Conservation (phyloP, 768 basidiomycete species). For the Psilocybe subaeruginosa region DNA sequence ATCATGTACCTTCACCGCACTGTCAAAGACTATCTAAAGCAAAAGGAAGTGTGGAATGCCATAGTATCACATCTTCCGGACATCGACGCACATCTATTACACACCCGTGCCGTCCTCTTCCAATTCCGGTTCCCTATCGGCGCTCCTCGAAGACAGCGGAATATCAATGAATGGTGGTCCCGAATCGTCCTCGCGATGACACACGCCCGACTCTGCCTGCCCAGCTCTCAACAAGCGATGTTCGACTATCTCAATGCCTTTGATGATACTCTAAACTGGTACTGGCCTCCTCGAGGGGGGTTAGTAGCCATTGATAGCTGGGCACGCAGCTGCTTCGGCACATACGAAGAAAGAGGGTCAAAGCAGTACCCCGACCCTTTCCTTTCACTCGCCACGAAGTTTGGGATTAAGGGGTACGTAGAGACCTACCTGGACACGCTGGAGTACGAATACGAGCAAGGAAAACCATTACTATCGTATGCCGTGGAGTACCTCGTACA, state of each 20-base stretch:
- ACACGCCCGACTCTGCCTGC: conserved; percentile 3
- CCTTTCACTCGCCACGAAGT: conserved; percentile 13
- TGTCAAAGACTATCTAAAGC: conserved; percentile 11
- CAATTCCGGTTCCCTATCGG: conserved; percentile 4
- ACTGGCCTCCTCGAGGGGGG: conserved; percentile 8
- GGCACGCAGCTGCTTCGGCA: conserved; percentile 14
- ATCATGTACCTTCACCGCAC: conserved; percentile 14
- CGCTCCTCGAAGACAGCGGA: conserved; percentile 7
- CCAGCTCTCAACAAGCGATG: not conserved
- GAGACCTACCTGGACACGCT: conserved; percentile 8
- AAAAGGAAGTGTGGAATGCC: conserved; percentile 2
- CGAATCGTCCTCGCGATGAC: conserved; percentile 12
- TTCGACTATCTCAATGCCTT: conserved; percentile 13
- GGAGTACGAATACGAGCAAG: conserved; percentile 13
- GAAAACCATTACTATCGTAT: conserved; percentile 11
- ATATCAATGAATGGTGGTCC: conserved; percentile 13
- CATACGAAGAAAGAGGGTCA: conserved; percentile 12
- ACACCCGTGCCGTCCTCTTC: not conserved
- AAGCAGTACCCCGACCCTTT: conserved; percentile 11
- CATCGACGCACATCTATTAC: not conserved
- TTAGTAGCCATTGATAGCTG: conserved; percentile 12
- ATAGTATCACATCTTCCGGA: not conserved
- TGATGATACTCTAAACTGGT: conserved; percentile 17
- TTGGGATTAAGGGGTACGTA: conserved; percentile 8
- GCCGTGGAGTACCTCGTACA: conserved; percentile 16